Conservation (phyloP, 768 basidiomycete species). For the Leccinum barrowsii region DNA sequence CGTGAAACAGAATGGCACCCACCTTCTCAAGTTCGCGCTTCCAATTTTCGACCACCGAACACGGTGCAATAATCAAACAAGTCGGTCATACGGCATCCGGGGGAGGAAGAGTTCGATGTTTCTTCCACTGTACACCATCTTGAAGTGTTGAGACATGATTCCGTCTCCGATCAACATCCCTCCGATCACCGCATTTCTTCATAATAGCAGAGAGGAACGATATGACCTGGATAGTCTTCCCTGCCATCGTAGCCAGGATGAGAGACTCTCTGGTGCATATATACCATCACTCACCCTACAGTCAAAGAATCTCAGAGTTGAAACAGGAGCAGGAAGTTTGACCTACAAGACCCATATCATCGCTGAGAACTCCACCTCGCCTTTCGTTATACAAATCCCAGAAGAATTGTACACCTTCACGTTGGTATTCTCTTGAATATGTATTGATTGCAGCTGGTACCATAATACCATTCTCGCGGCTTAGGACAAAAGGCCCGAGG, state of each 20-base stretch:
- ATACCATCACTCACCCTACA: conserved; percentile 24
- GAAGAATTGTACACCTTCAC: conserved; percentile 82
- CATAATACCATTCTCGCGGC: conserved; percentile 40
- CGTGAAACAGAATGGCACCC: conserved; percentile 12
- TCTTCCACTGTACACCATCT: conserved; percentile 53
- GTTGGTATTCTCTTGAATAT: conserved; percentile 87
- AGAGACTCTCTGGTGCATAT: not conserved
- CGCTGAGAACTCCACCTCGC: conserved; percentile 82
- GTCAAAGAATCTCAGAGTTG: not conserved
- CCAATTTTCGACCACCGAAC: conserved; percentile 86
- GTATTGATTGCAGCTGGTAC: conserved; percentile 76
- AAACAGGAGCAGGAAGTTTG: not conserved
- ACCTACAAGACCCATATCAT: conserved; percentile 87
- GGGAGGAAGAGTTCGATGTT: conserved; percentile 51
- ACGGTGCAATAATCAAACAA: conserved; percentile 83
- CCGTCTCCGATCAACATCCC: conserved; percentile 65
- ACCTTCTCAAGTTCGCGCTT: conserved; percentile 83
- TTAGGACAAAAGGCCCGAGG: conserved; percentile 50
- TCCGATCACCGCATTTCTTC: conserved; percentile 65
- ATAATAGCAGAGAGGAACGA: conserved; percentile 89
- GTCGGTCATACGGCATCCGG: conserved; percentile 82
- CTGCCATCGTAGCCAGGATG: conserved; percentile 19
- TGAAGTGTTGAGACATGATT: conserved; percentile 65
- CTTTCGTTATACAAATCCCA: conserved; percentile 65
- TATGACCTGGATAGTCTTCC: conserved; percentile 97